These are phyloP conservation scores for Salicornia ramosissima DNA, from an alignment of 148 eudicot species.

Conservation along the genomic window DNA sequence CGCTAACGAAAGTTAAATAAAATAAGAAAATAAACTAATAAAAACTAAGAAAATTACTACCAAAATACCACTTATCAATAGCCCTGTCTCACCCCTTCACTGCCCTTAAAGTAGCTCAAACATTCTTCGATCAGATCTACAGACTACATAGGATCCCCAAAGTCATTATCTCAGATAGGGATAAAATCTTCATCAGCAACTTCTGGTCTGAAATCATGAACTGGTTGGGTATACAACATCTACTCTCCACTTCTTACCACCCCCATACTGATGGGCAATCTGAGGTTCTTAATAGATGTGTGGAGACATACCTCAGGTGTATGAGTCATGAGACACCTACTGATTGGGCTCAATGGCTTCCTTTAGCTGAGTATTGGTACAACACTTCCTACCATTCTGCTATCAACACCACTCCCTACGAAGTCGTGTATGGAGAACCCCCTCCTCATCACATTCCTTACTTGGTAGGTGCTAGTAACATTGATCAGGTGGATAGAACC, in stretches of 20 bases:
- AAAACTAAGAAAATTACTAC: too few relatives aligned
- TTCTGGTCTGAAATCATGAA: background rate
- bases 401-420: background rate
- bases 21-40: too few relatives aligned
- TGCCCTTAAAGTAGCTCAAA: background rate
- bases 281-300: background rate
- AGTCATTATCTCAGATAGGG: background rate
- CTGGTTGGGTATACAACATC: background rate
- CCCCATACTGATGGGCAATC: background rate
- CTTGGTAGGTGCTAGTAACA: too few relatives aligned
- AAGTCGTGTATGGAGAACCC: background rate
- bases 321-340: background rate
- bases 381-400: background rate
- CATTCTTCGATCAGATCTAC: background rate
- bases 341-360: too few relatives aligned
- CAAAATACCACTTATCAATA: too few relatives aligned
- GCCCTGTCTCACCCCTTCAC: background rate
- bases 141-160: background rate
- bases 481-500: background rate
- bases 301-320: background rate
- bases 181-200: background rate
- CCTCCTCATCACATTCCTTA: background rate
- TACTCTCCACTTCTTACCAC: background rate
- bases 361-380: too few relatives aligned
- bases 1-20: too few relatives aligned